Percentiles rank a stretch among this genome's conserved stretches.
These are phyloP conservation scores for Vaccinium myrtillus DNA, from an alignment of 148 eudicot species.

Conservation along the genomic window DNA sequence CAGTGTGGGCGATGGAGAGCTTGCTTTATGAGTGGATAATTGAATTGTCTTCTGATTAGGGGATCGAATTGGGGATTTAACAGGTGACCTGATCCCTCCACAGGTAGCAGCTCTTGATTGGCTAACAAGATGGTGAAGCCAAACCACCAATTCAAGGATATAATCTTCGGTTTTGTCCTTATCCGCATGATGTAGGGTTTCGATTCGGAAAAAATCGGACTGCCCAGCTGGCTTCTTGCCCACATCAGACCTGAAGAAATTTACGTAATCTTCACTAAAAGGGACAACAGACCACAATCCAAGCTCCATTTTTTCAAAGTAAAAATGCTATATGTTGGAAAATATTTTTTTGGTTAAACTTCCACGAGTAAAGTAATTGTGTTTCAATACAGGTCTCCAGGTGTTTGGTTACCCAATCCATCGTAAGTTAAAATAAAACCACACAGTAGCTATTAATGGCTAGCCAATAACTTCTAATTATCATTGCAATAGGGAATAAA, in stretches of 20 bases:
- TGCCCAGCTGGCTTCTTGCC: constrained; percentile 68
- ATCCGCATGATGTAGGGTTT: constrained; percentile 89
- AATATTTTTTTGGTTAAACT: neutral
- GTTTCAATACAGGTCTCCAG: neutral
- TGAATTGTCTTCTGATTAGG: constrained; percentile 69
- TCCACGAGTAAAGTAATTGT: neutral
- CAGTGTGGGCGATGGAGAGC: constrained; percentile 59
- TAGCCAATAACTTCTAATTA: neutral
- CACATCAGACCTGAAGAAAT: constrained; percentile 54
- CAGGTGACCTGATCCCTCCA: constrained; percentile 64
- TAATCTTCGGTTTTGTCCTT: constrained; percentile 82
- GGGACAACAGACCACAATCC: neutral
- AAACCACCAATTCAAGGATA: constrained; percentile 79
- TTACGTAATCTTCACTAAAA: constrained; percentile 1
- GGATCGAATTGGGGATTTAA: constrained; percentile 81
- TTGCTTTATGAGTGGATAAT: constrained; percentile 44
- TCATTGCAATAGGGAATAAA: neutral
- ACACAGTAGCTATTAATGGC: neutral
- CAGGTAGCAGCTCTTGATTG: constrained; percentile 49
- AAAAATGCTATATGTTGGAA: neutral
- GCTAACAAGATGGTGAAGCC: constrained; percentile 85
- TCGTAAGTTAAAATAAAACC: neutral
- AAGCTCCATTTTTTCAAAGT: neutral
- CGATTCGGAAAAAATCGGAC: constrained; percentile 64
- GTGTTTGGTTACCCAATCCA: neutral